These are phyloP conservation scores for Serendipita indica DNA, from an alignment of 768 basidiomycete genomes.

Conservation along the genomic window DNA sequence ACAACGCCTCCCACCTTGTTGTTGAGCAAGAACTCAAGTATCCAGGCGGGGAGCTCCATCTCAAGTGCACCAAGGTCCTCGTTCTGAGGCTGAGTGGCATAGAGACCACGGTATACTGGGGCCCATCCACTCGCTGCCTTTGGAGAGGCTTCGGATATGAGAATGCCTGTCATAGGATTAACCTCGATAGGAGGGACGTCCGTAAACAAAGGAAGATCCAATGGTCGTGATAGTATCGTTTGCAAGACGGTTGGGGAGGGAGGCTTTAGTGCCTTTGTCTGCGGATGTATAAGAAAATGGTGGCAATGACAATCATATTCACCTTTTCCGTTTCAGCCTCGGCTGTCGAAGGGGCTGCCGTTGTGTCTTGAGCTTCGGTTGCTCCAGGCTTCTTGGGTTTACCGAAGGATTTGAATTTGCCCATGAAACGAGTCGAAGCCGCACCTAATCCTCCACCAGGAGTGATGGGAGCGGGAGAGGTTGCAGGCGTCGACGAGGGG, in stretches of 20 bases:
- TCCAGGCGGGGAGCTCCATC: conserved; percentile 71
- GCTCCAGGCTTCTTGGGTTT: conserved; percentile 12
- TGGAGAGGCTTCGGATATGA: conserved; percentile 63
- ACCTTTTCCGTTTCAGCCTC: conserved; percentile 21
- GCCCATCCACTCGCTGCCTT: conserved; percentile 43
- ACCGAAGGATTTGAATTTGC: conserved; percentile 2
- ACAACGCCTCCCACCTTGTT: conserved; percentile 37
- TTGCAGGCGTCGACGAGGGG: not conserved
- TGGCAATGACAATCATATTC: conserved; percentile 13
- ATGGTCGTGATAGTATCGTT: conserved; percentile 23
- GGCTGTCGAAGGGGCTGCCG: conserved; percentile 25
- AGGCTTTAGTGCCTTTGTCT: not conserved
- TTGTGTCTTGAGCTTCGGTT: conserved; percentile 16
- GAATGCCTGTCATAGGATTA: conserved; percentile 44
- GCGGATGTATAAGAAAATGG: not conserved
- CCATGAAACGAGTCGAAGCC: not conserved
- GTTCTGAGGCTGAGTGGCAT: conserved; percentile 39
- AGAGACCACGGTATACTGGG: conserved; percentile 52
- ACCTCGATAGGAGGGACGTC: conserved; percentile 59
- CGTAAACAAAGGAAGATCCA: conserved; percentile 44
- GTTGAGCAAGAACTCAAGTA: conserved; percentile 69
- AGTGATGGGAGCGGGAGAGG: not conserved
- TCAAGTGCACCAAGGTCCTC: conserved; percentile 46
- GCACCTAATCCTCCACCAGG: not conserved
- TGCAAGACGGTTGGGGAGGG: not conserved